These are phyloP conservation scores for Alternaria burnsii DNA, from an alignment of 2,329 filamentous ascomycete genomes.

Conservation along the genomic window DNA sequence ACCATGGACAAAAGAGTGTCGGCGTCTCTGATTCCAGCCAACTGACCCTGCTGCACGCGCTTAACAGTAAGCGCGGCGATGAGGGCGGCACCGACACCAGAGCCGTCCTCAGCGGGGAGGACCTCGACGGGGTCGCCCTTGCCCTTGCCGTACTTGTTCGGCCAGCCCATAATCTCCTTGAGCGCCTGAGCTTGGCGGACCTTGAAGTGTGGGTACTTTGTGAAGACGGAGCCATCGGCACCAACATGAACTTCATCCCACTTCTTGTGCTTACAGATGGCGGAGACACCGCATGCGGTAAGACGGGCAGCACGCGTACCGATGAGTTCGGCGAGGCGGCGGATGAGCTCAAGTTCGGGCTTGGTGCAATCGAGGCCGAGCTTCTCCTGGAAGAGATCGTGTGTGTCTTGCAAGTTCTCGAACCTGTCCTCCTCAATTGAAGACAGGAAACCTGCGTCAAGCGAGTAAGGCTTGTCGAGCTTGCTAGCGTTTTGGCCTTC, in stretches of 20 bases:
- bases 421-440: conserved; percentile 94
- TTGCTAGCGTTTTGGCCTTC: conserved; percentile 80
- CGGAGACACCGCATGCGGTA: conserved; percentile 92
- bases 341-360: conserved; percentile 87
- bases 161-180: conserved; percentile 95
- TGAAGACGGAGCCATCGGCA: conserved; percentile 96
- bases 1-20: conserved; percentile 53
- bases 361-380: conserved; percentile 75
- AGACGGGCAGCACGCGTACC: conserved; percentile 93
- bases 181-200: conserved; percentile 86
- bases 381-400: conserved; percentile 79
- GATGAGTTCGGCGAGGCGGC: conserved; percentile 90
- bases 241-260: conserved; percentile 91
- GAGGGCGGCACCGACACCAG: conserved; percentile 93
- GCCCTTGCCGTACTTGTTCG: conserved; percentile 75
- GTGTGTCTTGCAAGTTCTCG: conserved; percentile 91
- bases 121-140: conserved; percentile 78
- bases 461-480: conserved; percentile 84
- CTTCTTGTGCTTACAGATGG: conserved; percentile 96
- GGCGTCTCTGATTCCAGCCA: conserved; percentile 65
- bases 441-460: conserved; percentile 94
- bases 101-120: conserved; percentile 90
- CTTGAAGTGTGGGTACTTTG: conserved; percentile 99
- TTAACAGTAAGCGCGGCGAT: conserved; percentile 80
- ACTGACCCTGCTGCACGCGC: conserved; percentile 67